Evolutionary conservation across 2,329 filamentous ascomycete species (phyloP).

Genomic region (Orbilia quercus): DNA sequence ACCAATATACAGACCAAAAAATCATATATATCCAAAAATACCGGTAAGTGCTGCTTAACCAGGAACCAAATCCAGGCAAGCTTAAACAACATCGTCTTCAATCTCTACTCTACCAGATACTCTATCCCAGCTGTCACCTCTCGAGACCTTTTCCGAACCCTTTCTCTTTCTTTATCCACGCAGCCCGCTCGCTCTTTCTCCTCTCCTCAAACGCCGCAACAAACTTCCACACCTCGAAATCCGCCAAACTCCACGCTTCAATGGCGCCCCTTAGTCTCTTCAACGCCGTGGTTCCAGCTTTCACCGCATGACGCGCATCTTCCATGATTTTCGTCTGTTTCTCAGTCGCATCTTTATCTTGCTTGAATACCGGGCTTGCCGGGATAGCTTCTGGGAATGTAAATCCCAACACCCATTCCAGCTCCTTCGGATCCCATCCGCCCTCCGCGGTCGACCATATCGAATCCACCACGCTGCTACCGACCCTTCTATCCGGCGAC

Average conservation of each 20-base stretch:
- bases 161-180: slow-evolving; percentile 69
- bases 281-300: slow-evolving; percentile 61
- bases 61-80: neutral
- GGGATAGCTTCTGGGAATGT: slow-evolving; percentile 73
- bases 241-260: slow-evolving; percentile 59
- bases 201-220: slow-evolving; percentile 57
- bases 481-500: neutral
- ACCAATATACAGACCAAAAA: neutral
- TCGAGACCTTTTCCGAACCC: slow-evolving; percentile 61
- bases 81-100: neutral
- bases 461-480: slow-evolving; percentile 64
- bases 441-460: slow-evolving; percentile 84
- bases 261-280: slow-evolving; percentile 58
- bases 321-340: slow-evolving; percentile 70
- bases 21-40: neutral
- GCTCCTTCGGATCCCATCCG: slow-evolving; percentile 68
- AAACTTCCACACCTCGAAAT: slow-evolving; percentile 60
- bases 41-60: neutral
- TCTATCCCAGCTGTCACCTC: neutral
- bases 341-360: slow-evolving; percentile 67
- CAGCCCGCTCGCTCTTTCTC: slow-evolving; percentile 57
- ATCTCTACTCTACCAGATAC: neutral
- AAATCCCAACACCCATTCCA: slow-evolving; percentile 93
- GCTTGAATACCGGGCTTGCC: slow-evolving; percentile 64
- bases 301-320: slow-evolving; percentile 65